Evolutionary conservation across 768 basidiomycete genomes (phyloP), one percentile per base, ranked within the genome.

Genomic region (Calocybe gangraenosa): DNA sequence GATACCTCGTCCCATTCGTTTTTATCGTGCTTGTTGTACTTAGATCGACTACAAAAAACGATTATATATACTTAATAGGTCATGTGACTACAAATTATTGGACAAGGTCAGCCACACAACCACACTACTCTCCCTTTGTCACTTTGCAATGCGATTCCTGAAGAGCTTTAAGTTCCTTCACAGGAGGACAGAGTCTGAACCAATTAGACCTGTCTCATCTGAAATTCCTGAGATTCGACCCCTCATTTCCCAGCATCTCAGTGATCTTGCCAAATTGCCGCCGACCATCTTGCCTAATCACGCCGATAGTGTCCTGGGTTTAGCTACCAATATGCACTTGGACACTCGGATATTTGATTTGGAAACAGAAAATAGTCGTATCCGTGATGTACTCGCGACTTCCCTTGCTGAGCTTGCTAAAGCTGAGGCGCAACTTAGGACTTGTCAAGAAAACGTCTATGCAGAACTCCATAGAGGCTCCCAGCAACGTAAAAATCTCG

Each of bases 1-100:
- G 41, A 86, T 74, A 39, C 87, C 88, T 46, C 89, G 75, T 53
- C 71, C 77, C 75, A 76, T 78, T 46, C 45, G 43, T 34, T 40
- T 30, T 13, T 38, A 28, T 5, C 25, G 25, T 6, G 25, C 25
- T 6, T 28, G 25, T 28, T 5, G 6, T 28, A 28, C 6, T 6
- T 28, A 28, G n/a, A n/a, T n/a, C n/a, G n/a, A n/a, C n/a, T n/a
- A n/a, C n/a, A n/a, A n/a, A n/a, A n/a, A n/a, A n/a, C n/a, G n/a
- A n/a, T n/a, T n/a, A n/a, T n/a, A n/a, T n/a, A n/a, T n/a, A n/a
- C 8, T 14, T 31, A 31, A 8, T 31, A 14, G 14, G 30, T 8
- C 30, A 18, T 15, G 7, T 17, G 3, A 30, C 4, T 44, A 39
- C 13, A 17, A 21, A 34, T 13, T 18, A 6, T 7, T 19, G 21